These are phyloP conservation scores for Ophiocordyceps camponoti-rufipedis DNA, from an alignment of 2,329 filamentous ascomycete species.

Conservation along the genomic window DNA sequence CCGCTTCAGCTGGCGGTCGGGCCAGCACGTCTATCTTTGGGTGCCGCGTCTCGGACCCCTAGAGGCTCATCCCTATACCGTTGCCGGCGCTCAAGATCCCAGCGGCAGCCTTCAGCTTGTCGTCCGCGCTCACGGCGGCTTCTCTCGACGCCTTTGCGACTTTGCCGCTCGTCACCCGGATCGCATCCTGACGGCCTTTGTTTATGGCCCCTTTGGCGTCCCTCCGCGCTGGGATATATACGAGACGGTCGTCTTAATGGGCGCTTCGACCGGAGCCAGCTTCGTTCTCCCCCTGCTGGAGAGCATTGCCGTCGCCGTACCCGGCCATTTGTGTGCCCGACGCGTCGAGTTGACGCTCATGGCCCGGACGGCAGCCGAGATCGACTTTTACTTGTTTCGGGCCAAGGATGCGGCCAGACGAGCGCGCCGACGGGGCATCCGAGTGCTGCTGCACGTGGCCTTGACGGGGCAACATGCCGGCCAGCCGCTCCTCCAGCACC, in stretches of 20 bases:
- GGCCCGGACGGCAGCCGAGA: slow-evolving; percentile 31
- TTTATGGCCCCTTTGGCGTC: slow-evolving; percentile 36
- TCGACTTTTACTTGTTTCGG: slow-evolving; percentile 34
- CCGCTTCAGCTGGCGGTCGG: slow-evolving; percentile 38
- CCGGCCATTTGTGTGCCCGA: slow-evolving; percentile 25
- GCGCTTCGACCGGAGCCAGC: slow-evolving; percentile 44
- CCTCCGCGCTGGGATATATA: slow-evolving; percentile 38
- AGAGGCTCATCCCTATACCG: slow-evolving; percentile 43
- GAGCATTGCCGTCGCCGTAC: slow-evolving; percentile 25
- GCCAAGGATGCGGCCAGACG: slow-evolving; percentile 24
- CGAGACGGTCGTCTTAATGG: slow-evolving; percentile 40
- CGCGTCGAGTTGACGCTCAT: slow-evolving; percentile 34
- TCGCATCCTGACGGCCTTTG: slow-evolving; percentile 19
- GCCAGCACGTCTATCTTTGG: slow-evolving; percentile 44
- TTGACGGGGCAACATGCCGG: slow-evolving; percentile 24
- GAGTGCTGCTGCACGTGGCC: slow-evolving; percentile 33
- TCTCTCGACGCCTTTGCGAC: slow-evolving; percentile 33
- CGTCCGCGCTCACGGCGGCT: slow-evolving; percentile 35
- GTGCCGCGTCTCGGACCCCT: slow-evolving; percentile 32
- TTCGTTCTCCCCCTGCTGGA: slow-evolving; percentile 43
- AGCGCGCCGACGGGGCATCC: slow-evolving; percentile 23
- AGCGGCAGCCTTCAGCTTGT: slow-evolving; percentile 42
- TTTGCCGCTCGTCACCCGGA: slow-evolving; percentile 21
- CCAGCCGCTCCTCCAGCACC: background rate
- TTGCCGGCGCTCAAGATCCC: slow-evolving; percentile 34